Conservation (phyloP, 2,329 filamentous ascomycete genomes). For the Alternaria postmessia region DNA sequence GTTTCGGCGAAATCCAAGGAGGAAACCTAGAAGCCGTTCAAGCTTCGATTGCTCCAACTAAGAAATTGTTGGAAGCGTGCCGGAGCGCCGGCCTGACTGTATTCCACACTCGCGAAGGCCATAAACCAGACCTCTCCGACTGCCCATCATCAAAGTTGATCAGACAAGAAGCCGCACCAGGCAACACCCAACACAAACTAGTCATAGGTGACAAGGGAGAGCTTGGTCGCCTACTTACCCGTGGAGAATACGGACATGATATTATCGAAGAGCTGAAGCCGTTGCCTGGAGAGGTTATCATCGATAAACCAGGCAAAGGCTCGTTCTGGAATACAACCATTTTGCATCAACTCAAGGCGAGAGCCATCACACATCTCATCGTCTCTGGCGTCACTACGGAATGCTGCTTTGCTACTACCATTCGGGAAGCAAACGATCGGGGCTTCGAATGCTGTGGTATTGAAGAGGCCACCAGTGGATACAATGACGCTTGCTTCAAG, state of each 20-base stretch:
- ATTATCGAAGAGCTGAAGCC: conserved; percentile 63
- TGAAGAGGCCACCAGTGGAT: conserved; percentile 57
- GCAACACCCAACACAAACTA: conserved; percentile 54
- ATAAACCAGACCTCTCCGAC: conserved; percentile 62
- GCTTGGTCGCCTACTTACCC: conserved; percentile 62
- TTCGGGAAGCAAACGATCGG: conserved; percentile 66
- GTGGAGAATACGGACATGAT: conserved; percentile 64
- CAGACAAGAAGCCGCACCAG: conserved; percentile 59
- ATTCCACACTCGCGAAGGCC: conserved; percentile 61
- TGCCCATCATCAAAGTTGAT: conserved; percentile 61
- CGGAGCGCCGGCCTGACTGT: conserved; percentile 55
- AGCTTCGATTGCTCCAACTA: conserved; percentile 52
- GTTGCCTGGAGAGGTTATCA: conserved; percentile 60
- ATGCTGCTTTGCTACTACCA: conserved; percentile 65
- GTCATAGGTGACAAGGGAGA: conserved; percentile 63
- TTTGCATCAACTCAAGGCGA: conserved; percentile 61
- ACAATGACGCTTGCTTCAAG: conserved; percentile 58
- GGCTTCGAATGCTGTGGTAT: conserved; percentile 66
- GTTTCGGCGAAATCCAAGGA: conserved; percentile 62
- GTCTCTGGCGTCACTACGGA: conserved; percentile 67
- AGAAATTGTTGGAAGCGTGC: conserved; percentile 54
- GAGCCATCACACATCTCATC: conserved; percentile 66
- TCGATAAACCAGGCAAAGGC: conserved; percentile 68
- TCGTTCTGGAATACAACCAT: conserved; percentile 66
- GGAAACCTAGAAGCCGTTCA: conserved; percentile 53